Evolutionary conservation across 495 filamentous ascomycete species (phyloP).

Genomic region (Glutinoglossum americanum): DNA sequence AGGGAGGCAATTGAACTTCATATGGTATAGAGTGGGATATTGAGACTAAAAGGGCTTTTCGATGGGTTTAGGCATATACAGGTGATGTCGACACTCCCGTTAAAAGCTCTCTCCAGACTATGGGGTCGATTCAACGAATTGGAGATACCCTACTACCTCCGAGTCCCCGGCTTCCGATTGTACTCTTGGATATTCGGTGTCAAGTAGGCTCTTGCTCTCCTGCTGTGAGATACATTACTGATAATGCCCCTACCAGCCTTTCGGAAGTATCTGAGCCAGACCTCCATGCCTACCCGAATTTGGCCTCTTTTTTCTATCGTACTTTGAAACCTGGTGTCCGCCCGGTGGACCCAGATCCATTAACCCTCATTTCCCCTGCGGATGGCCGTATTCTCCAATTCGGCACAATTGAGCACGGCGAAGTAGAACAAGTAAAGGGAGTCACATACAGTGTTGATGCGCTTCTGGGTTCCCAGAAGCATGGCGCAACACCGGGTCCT

Average conservation of each 20-base stretch:
- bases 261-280: slow-evolving; percentile 73
- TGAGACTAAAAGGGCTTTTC: slow-evolving; percentile 4
- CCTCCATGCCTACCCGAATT: slow-evolving; percentile 72
- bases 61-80: slow-evolving; percentile 53
- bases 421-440: slow-evolving; percentile 98
- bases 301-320: slow-evolving; percentile 95
- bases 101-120: slow-evolving; percentile 79
- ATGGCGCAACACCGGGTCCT: slow-evolving; percentile 1
- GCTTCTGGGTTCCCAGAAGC: slow-evolving; percentile 37
- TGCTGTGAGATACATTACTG: background rate
- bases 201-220: slow-evolving; percentile 29
- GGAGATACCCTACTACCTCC: slow-evolving; percentile 71
- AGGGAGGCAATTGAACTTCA: background rate
- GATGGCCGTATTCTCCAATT: slow-evolving; percentile 86
- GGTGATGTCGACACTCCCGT: slow-evolving; percentile 82
- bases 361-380: slow-evolving; percentile 62
- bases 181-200: slow-evolving; percentile 88
- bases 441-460: slow-evolving; percentile 95
- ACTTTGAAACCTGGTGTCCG: slow-evolving; percentile 72
- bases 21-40: background rate
- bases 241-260: slow-evolving; percentile 24
- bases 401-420: slow-evolving; percentile 71
- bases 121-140: slow-evolving; percentile 96
- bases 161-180: slow-evolving; percentile 83
- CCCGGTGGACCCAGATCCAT: slow-evolving; percentile 63